phyloP scores from a whole-genome alignment of 768 basidiomycete species.

The Pleurotus giganteus region DNA sequence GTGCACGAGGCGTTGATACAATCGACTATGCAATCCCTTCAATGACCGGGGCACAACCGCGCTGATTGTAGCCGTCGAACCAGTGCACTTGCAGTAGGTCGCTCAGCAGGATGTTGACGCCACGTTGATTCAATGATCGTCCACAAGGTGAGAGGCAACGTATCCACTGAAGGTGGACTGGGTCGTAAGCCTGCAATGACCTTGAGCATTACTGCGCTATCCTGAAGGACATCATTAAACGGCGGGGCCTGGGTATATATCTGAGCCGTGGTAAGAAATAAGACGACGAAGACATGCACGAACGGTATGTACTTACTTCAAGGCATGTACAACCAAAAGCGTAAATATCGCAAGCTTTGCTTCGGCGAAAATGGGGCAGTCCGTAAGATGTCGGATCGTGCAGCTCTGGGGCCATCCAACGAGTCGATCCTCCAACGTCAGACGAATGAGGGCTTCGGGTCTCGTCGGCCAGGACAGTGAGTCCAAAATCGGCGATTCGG shows the following conservation, averaged over 20 bases:
- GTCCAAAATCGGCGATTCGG: conserved; percentile 7
- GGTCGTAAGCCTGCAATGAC: conserved; percentile 5
- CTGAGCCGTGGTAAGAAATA: neutral
- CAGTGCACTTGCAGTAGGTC: conserved; percentile 8
- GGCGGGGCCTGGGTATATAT: conserved; percentile 2
- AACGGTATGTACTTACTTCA: neutral
- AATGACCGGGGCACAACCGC: no score
- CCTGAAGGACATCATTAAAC: conserved; percentile 1
- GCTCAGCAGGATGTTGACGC: neutral
- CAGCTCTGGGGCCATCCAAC: conserved; percentile 7
- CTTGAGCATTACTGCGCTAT: neutral
- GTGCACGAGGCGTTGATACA: no score
- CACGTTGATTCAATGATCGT: neutral
- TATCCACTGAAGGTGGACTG: neutral
- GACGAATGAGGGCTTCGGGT: neutral
- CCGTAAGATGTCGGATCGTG: neutral
- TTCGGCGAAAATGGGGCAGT: neutral
- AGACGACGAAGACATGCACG: neutral
- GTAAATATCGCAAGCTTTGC: conserved; percentile 2
- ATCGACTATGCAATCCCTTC: no score
- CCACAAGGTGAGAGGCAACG: neutral
- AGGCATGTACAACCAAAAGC: conserved; percentile 8
- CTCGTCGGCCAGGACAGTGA: neutral
- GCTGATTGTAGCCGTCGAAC: neutral
- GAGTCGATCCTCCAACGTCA: neutral